Conservation (phyloP, 805 yeast genomes). For the Nakazawaea anatomiae region DNA sequence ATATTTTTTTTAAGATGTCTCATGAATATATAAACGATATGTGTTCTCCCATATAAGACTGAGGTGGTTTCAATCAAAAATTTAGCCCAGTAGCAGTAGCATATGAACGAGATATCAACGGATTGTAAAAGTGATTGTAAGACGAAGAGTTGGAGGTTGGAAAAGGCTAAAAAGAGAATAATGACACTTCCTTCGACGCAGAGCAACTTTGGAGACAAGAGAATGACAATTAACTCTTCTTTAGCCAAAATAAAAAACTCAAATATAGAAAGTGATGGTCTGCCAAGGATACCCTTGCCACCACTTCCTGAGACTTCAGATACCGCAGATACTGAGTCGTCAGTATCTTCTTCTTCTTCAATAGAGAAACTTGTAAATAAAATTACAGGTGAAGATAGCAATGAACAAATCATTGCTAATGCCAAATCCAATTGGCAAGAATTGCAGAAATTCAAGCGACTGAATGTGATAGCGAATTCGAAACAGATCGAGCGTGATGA, state of each 20-base stretch:
- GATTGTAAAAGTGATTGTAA: not conserved
- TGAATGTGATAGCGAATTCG: too few species aligned
- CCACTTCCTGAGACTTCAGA: not conserved
- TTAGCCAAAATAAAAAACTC: not conserved
- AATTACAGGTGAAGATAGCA: not conserved
- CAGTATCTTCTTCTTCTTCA: too few species aligned
- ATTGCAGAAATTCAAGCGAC: too few species aligned
- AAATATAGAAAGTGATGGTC: not conserved
- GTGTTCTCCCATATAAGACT: too few species aligned
- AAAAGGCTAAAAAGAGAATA: not conserved
- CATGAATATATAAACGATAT: too few species aligned
- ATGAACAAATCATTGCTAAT: not conserved
- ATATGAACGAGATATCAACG: too few species aligned
- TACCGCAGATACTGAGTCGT: not conserved
- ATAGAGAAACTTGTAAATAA: not conserved
- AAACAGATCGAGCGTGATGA: too few species aligned
- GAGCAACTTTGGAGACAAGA: not conserved
- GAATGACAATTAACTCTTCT: not conserved
- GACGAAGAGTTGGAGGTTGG: not conserved
- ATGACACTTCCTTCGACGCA: too few species aligned
- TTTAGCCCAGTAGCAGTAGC: too few species aligned
- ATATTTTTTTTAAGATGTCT: too few species aligned
- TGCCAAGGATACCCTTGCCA: conserved; percentile 3
- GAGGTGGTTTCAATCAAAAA: too few species aligned
- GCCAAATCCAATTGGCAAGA: too few species aligned